Base-by-base conservation (phyloP, 1,284 basidiomycete species). In the Rhodofomes roseus region DNA sequence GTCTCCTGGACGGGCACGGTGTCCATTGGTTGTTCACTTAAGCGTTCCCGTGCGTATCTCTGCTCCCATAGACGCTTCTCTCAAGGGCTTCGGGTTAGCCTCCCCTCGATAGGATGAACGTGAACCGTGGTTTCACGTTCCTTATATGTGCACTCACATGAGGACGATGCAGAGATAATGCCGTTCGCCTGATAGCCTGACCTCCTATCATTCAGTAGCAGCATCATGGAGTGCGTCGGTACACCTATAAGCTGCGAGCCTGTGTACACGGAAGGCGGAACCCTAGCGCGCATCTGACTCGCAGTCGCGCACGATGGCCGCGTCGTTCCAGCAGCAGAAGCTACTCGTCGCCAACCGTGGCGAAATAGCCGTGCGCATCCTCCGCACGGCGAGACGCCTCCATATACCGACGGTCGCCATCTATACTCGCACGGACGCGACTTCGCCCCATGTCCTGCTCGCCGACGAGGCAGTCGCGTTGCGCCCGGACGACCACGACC, bases 361-460 rank as follows among this genome's bases (percentile, higher is more conserved):
- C 43, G 80, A 81, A 62, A 81, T 81, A 58, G 84, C 85, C 8
- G 73, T 83, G 11, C 81, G 85, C 31, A 79, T 87, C 64, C 72
- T 87, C 18, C 78, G 76, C 54, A 83, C 83, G 0, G 82, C 83
- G 2, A 78, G 77, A 57, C 70, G 71, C 23, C 76, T 85, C 4
- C 75, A 76, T 1, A 65, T 86, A 18, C 68, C 63, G 1, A 84
- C 84, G 0, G 70, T 86, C 20, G 76, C 83, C 0, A 71, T 87
- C 40, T 86, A 87, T 71, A 81, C 81, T 4, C 70, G 77, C 18
- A 77, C 79, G 0, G 85, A 87, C 64, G 75, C 81, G 8, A 75
- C 80, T 5, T 76, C 83, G 0, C 80, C 80, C 0, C 84, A 87
- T 63, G 83, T 84, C 46, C 66, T 74, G 14, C 70, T 81, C 43